Conservation (phyloP, 257 asterid species). For the Paraleonurus japonicus region DNA sequence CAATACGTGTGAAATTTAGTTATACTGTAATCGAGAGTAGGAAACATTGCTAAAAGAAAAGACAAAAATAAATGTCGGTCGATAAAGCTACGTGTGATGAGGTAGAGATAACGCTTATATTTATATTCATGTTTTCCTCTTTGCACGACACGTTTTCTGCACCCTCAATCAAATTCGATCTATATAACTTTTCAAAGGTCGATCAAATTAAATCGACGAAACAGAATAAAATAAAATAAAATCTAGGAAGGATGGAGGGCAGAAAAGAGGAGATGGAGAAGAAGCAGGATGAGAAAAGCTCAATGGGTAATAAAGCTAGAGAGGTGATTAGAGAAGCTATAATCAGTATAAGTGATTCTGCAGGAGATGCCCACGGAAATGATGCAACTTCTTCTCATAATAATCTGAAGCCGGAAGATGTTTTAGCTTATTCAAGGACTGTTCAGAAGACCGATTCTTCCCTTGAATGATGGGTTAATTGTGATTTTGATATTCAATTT, state of each 20-base stretch:
- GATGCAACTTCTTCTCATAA: not conserved
- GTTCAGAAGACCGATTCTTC: slow-evolving; percentile 39
- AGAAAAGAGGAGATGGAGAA: slow-evolving; percentile 30
- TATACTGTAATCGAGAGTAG: too few relatives aligned
- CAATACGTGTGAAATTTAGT: too few relatives aligned
- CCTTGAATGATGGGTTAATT: slow-evolving; percentile 24
- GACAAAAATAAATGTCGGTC: too few relatives aligned
- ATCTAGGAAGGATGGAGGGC: slow-evolving; percentile 33
- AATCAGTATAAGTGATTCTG: slow-evolving; percentile 8
- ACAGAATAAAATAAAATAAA: not conserved
- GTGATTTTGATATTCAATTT: too few relatives aligned
- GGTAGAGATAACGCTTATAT: too few relatives aligned
- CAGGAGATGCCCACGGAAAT: not conserved
- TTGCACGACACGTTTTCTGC: too few relatives aligned
- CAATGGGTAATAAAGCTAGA: slow-evolving; percentile 27
- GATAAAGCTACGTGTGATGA: too few relatives aligned
- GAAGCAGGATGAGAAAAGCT: not conserved
- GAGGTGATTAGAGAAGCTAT: slow-evolving; percentile 38
- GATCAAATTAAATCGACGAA: too few relatives aligned
- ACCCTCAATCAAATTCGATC: too few relatives aligned
- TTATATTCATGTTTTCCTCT: too few relatives aligned
- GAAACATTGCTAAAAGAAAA: too few relatives aligned
- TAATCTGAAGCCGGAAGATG: slow-evolving; percentile 24
- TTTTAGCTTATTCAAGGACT: slow-evolving; percentile 41
- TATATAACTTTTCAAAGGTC: not conserved